Conservation (phyloP, 768 basidiomycete genomes). For the Suillus tomentosus region DNA sequence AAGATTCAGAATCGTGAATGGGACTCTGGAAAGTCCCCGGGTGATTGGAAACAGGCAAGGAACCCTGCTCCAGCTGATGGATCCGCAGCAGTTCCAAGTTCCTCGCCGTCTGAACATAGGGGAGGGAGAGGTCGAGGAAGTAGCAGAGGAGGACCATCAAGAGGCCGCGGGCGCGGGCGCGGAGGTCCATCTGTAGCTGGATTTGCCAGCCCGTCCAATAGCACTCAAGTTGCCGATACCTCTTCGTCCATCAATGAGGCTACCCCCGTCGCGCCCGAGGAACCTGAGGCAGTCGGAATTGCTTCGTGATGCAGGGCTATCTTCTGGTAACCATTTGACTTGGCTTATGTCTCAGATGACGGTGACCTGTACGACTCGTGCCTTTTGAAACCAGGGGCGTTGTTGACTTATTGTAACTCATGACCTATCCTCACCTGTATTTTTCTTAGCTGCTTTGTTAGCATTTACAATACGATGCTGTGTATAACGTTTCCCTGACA, state of each 20-base stretch:
- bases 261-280: neutral
- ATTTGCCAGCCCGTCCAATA: neutral
- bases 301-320: constrained; percentile 4
- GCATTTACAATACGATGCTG: neutral
- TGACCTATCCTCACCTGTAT: constrained; percentile 4
- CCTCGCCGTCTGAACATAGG: constrained; percentile 21
- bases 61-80: constrained; percentile 12
- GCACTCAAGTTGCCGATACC: neutral
- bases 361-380: neutral
- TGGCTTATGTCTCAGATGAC: neutral
- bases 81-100: constrained; percentile 11
- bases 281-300: constrained; percentile 7
- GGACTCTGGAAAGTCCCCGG: constrained; percentile 70
- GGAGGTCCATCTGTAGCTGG: constrained; percentile 23
- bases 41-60: constrained; percentile 21
- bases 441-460: constrained; percentile 1
- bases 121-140: constrained; percentile 34
- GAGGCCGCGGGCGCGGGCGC: constrained; percentile 41
- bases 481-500: constrained; percentile 1
- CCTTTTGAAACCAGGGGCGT: constrained; percentile 9
- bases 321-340: constrained; percentile 8
- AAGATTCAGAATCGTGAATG: constrained; percentile 78
- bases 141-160: constrained; percentile 31
- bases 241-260: neutral
- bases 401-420: constrained; percentile 12